Conservation (phyloP, 257 asterid genomes). For the Ilex aquifolium region DNA sequence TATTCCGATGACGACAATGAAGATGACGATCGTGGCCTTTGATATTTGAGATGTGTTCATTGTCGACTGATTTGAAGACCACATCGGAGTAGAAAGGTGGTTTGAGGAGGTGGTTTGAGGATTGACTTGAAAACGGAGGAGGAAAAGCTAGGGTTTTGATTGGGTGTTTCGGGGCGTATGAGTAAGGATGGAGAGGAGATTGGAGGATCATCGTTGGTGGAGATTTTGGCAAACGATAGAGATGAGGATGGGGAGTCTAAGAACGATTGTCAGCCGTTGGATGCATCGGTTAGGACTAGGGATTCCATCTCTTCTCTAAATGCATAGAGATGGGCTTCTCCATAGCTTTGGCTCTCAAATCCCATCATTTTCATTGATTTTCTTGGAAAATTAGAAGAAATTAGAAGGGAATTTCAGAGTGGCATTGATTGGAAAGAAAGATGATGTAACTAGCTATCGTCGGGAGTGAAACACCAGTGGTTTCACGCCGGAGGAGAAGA, state of each 20-base stretch:
- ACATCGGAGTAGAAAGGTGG: slow-evolving; percentile 94
- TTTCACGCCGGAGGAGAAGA: no score
- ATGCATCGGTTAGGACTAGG: slow-evolving; percentile 39
- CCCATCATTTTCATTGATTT: slow-evolving; percentile 74
- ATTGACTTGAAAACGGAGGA: slow-evolving; percentile 43
- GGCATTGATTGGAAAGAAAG: no score
- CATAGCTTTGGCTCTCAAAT: no score
- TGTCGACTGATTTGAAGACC: slow-evolving; percentile 75
- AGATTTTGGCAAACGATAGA: slow-evolving; percentile 47
- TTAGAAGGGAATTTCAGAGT: no score
- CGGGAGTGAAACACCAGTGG: no score
- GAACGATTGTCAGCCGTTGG: slow-evolving; percentile 37
- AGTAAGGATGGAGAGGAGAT: slow-evolving; percentile 17
- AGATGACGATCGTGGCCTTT: slow-evolving; percentile 43
- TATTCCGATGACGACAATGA: slow-evolving; percentile 33
- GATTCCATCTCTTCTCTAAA: slow-evolving; percentile 60
- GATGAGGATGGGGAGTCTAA: slow-evolving; percentile 49
- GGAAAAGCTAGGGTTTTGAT: slow-evolving; percentile 42
- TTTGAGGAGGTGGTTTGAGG: slow-evolving; percentile 99
- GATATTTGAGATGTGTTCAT: slow-evolving; percentile 36
- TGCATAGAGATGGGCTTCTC: slow-evolving; percentile 43
- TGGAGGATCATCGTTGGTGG: slow-evolving; percentile 32
- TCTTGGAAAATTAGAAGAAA: no score
- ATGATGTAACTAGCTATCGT: no score
- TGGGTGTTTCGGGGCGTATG: not conserved